These are phyloP conservation scores for Hexamita inflata DNA, from an alignment of 208 protist genomes.

Conservation along the genomic window DNA sequence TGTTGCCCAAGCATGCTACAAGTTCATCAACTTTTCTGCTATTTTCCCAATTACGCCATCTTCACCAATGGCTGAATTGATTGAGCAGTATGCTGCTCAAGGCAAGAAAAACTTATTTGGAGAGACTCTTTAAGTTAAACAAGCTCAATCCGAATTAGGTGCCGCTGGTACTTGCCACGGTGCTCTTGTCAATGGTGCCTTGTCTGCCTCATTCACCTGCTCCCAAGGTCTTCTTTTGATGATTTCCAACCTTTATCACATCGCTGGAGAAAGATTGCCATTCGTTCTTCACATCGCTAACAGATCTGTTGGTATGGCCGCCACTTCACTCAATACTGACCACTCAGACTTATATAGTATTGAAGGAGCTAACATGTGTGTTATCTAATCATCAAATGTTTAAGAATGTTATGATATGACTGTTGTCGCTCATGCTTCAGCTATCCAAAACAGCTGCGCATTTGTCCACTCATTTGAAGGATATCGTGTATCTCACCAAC, in stretches of 20 bases:
- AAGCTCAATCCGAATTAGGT: slow-evolving; percentile 16
- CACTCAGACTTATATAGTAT: slow-evolving; percentile 55
- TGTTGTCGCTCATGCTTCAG: slow-evolving; percentile 51
- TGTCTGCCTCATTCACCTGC: slow-evolving; percentile 50
- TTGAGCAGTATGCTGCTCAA: slow-evolving; percentile 9
- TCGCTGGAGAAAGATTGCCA: slow-evolving; percentile 37
- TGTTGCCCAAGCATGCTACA: slow-evolving; percentile 50
- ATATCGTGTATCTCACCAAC: slow-evolving; percentile 47
- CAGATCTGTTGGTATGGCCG: slow-evolving; percentile 31
- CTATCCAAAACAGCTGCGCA: slow-evolving; percentile 45
- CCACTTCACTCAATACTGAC: slow-evolving; percentile 51
- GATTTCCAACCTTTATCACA: slow-evolving; percentile 61
- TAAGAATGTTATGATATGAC: slow-evolving; percentile 55
- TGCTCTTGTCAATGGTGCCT: slow-evolving; percentile 1
- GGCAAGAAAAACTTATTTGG: slow-evolving; percentile 25
- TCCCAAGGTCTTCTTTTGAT: slow-evolving; percentile 58
- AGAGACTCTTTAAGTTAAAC: not conserved
- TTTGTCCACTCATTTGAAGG: slow-evolving; percentile 56
- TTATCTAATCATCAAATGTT: slow-evolving; percentile 47
- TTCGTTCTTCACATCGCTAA: slow-evolving; percentile 35
- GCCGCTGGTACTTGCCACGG: not conserved
- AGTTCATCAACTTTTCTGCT: slow-evolving; percentile 44
- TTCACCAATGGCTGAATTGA: slow-evolving; percentile 12
- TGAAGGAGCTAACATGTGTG: slow-evolving; percentile 43
- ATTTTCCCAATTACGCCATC: slow-evolving; percentile 62